These are phyloP conservation scores for Amylostereum areolatum DNA, from an alignment of 1,284 basidiomycete genomes.

Conservation along the genomic window DNA sequence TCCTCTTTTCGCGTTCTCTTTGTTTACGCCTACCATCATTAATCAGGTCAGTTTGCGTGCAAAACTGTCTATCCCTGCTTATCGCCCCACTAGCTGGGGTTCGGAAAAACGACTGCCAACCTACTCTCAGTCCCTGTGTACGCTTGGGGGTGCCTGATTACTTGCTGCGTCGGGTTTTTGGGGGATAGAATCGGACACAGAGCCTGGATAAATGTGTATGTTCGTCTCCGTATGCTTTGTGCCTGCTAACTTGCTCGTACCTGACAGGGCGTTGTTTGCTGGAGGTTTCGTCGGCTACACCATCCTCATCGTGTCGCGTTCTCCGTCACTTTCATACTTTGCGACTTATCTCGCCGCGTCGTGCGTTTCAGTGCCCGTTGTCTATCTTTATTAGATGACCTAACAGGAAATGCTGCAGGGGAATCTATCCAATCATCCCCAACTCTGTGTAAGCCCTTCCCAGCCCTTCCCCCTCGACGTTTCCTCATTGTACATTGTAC, in stretches of 20 bases:
- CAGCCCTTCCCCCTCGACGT: not conserved
- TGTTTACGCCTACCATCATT: slow-evolving; percentile 52
- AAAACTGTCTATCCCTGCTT: not conserved
- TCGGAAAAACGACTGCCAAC: slow-evolving; percentile 44
- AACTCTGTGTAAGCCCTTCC: slow-evolving; percentile 38
- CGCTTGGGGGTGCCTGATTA: slow-evolving; percentile 43
- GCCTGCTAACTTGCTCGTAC: slow-evolving; percentile 12
- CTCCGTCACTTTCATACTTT: slow-evolving; percentile 37
- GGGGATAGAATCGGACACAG: slow-evolving; percentile 42
- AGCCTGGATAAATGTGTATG: slow-evolving; percentile 42
- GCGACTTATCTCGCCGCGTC: slow-evolving; percentile 41
- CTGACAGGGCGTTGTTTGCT: slow-evolving; percentile 7
- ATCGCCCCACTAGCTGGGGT: slow-evolving; percentile 22
- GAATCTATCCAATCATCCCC: slow-evolving; percentile 42
- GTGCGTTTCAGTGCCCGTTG: slow-evolving; percentile 22
- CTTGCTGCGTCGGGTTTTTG: slow-evolving; percentile 38
- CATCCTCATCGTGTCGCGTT: slow-evolving; percentile 41
- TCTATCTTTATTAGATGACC: too few relatives aligned
- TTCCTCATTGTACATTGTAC: not conserved
- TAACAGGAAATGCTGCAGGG: slow-evolving; percentile 17
- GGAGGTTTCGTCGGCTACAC: slow-evolving; percentile 44
- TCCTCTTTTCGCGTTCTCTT: slow-evolving; percentile 48
- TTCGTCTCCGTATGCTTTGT: not conserved
- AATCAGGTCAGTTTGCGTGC: slow-evolving; percentile 27
- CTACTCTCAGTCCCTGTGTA: slow-evolving; percentile 49